phyloP scores from a whole-genome alignment of 495 filamentous ascomycete genomes.

The Aspergillus conjunctus region DNA sequence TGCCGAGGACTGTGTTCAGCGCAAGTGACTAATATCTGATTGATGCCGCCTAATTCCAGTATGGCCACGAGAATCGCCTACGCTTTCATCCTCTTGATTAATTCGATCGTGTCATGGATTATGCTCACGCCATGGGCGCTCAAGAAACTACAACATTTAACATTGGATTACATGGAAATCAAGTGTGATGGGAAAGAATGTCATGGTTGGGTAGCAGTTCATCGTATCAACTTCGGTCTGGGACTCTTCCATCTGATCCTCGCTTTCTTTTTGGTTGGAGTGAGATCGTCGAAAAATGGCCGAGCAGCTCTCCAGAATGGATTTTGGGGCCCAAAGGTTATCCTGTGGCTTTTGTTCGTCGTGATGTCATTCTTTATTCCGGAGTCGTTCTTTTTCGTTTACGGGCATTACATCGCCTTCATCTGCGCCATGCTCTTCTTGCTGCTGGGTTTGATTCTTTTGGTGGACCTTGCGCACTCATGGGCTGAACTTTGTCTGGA shows the following conservation, averaged over 20 bases:
- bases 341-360: slow-evolving; percentile 83
- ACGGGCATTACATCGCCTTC: slow-evolving; percentile 92
- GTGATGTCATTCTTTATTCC: slow-evolving; percentile 95
- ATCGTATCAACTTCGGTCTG: slow-evolving; percentile 96
- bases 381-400: slow-evolving; percentile 91
- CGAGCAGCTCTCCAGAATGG: slow-evolving; percentile 92
- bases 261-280: slow-evolving; percentile 80
- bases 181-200: slow-evolving; percentile 88
- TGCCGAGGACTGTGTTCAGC: slow-evolving; percentile 17
- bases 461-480: slow-evolving; percentile 95
- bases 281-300: slow-evolving; percentile 81
- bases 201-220: slow-evolving; percentile 93
- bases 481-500: slow-evolving; percentile 95
- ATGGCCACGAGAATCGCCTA: slow-evolving; percentile 98
- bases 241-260: slow-evolving; percentile 90
- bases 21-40: too few relatives aligned
- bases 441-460: slow-evolving; percentile 84
- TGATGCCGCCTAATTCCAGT: slow-evolving; percentile 41
- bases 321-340: slow-evolving; percentile 85
- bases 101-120: slow-evolving; percentile 96
- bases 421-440: slow-evolving; percentile 91
- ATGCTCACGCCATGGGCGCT: slow-evolving; percentile 99
- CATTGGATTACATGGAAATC: slow-evolving; percentile 93
- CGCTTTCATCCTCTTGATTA: slow-evolving; percentile 91
- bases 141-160: slow-evolving; percentile 88